Conservation (phyloP, 148 eudicot species). For the Agrostemma githago region DNA sequence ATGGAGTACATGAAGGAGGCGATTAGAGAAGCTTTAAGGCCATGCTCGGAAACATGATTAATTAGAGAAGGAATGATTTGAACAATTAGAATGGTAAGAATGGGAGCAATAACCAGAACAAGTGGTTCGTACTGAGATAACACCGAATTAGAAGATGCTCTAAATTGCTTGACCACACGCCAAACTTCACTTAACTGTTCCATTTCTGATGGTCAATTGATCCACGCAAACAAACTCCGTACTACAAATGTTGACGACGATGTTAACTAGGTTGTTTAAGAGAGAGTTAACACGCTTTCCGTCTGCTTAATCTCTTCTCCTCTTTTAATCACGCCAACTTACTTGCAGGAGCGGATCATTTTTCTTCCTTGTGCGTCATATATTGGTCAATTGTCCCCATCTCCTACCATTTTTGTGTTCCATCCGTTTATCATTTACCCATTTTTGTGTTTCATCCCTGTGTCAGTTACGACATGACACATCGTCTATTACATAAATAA, state of each 20-base stretch:
- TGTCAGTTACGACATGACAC: no score
- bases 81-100: slow-evolving; percentile 51
- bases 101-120: slow-evolving; percentile 44
- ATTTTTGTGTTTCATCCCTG: no score
- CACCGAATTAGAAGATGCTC: slow-evolving; percentile 47
- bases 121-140: slow-evolving; percentile 68
- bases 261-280: background rate
- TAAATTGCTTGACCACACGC: slow-evolving; percentile 25
- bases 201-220: background rate
- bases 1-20: slow-evolving; percentile 47
- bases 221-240: no score
- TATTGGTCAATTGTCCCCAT: no score
- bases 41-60: slow-evolving; percentile 41
- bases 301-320: background rate
- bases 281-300: no score
- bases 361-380: no score
- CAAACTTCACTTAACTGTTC: slow-evolving; percentile 1
- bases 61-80: slow-evolving; percentile 39
- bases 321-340: background rate
- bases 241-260: background rate
- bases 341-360: background rate
- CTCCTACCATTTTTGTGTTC: no score
- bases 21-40: slow-evolving; percentile 47
- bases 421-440: no score
- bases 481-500: no score